A percentile compares a stretch with the other conserved stretches of the same genome.
Conservation (phyloP, 306 rosid species). For the Inga oerstediana region DNA sequence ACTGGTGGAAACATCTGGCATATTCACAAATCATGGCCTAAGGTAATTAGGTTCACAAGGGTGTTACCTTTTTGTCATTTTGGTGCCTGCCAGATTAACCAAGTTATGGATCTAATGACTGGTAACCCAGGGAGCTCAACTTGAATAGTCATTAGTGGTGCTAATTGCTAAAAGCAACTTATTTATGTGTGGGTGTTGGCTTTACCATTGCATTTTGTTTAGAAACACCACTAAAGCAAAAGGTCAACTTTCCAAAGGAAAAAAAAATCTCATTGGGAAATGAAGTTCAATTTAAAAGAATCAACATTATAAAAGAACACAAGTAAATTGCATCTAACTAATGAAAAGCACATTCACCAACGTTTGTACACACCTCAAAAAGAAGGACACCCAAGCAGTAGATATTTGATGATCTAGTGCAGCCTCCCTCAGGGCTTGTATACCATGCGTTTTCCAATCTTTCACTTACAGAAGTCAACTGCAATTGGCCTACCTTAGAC, state of each 20-base stretch:
- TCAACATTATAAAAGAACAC: slow-evolving; percentile 6
- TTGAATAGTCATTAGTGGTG: neutral
- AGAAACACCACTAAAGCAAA: neutral
- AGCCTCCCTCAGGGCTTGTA: slow-evolving; percentile 83
- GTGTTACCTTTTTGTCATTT: neutral
- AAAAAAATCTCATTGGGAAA: neutral
- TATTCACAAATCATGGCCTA: neutral
- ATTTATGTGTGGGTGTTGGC: neutral
- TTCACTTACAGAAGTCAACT: slow-evolving; percentile 41
- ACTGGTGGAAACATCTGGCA: neutral
- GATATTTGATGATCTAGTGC: slow-evolving; percentile 72
- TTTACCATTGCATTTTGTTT: neutral
- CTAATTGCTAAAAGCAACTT: slow-evolving; percentile 11
- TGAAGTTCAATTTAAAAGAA: slow-evolving; percentile 28
- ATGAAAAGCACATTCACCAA: slow-evolving; percentile 29
- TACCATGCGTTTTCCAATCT: slow-evolving; percentile 80
- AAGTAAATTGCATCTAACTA: slow-evolving; percentile 28
- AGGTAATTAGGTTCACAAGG: neutral
- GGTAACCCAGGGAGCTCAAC: neutral
- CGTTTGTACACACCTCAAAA: slow-evolving; percentile 73
- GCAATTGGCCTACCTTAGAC: slow-evolving; percentile 47
- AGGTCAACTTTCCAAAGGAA: slow-evolving; percentile 5
- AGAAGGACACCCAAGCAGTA: slow-evolving; percentile 86
- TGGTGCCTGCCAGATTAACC: neutral
- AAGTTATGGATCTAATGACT: neutral